Evolutionary conservation across 257 asterid species (phyloP).

Genomic region (Salvia rosmarinus): DNA sequence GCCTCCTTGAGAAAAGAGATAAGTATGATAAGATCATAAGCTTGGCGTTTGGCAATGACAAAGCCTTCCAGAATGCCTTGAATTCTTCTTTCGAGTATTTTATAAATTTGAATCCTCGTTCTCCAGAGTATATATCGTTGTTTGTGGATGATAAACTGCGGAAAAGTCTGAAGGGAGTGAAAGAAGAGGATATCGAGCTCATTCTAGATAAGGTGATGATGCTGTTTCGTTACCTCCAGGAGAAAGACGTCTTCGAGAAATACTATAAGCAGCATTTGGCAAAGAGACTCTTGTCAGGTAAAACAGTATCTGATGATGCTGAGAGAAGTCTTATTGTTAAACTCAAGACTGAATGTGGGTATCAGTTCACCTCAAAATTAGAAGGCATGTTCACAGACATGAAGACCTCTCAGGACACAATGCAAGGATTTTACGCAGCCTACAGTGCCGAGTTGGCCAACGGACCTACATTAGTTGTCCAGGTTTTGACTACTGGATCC

Average conservation of each 20-base stretch:
- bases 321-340: conserved; percentile 68
- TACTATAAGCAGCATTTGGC: conserved; percentile 73
- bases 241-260: conserved; percentile 70
- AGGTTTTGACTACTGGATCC: conserved; percentile 67
- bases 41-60: conserved; percentile 57
- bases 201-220: conserved; percentile 71
- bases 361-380: conserved; percentile 66
- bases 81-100: conserved; percentile 63
- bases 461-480: conserved; percentile 53
- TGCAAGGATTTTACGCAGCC: conserved; percentile 57
- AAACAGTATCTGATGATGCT: conserved; percentile 62
- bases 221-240: conserved; percentile 67
- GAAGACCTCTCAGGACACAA: conserved; percentile 69
- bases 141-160: conserved; percentile 64
- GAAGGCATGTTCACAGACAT: conserved; percentile 80
- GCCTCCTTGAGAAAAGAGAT: conserved; percentile 60
- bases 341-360: conserved; percentile 71
- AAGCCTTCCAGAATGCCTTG: conserved; percentile 65
- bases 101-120: conserved; percentile 61
- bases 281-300: conserved; percentile 61
- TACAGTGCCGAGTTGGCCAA: conserved; percentile 44
- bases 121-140: conserved; percentile 66
- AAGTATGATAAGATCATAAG: conserved; percentile 59
- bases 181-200: conserved; percentile 60
- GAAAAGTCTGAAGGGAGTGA: conserved; percentile 61